Evolutionary conservation across 768 basidiomycete genomes (phyloP), one percentile per base, ranked within the genome.

Genomic region (Russula sp.): DNA sequence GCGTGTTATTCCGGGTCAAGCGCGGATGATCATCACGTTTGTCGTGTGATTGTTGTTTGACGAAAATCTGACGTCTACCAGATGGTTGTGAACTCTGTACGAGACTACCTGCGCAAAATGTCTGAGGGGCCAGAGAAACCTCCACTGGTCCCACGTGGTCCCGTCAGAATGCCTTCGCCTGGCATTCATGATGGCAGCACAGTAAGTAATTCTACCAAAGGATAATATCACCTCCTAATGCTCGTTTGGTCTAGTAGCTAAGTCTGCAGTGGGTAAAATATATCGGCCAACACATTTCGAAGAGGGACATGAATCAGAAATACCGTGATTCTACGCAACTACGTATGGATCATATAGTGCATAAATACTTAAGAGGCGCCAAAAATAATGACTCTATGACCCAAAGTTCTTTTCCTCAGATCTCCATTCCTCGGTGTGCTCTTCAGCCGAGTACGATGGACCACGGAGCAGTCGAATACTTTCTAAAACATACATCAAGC

Each of bases 1-100:
- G 90, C 86, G 5, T 88, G 87, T 68, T 92, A 89, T 74, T 92
- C 90, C 18, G 90, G 90, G 30, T 89, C 89, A 49, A 89, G 87
- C 52, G 79, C 83, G 60, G 90, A 92, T 61, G 90, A 92, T 72
- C 90, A 92, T 70, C 82, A 79, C 64, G 90, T 92, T 69, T 62
- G 87, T 71, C 2, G 72, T 46, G 28, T 8, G 54, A 62, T 40
- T 22, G 30, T 42, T 34, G 46, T 42, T n/a, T 18, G 36, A n/a
- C 1, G n/a, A 5, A 13, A 38, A 16, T 46, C 59, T 63, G 34
- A 59, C 66, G 57, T 60, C 38, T 48, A 8, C 30, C 62, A 90
- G 89, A 78, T 90, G 57, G 82, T 89, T 14, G 80, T 83, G 5
- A 83, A 77, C 2, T 83, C 87, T 2, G 76, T 92, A 59, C 80